Evolutionary conservation across 2,329 filamentous ascomycete species (phyloP).

Genomic region (Mycosphaerella sp.): DNA sequence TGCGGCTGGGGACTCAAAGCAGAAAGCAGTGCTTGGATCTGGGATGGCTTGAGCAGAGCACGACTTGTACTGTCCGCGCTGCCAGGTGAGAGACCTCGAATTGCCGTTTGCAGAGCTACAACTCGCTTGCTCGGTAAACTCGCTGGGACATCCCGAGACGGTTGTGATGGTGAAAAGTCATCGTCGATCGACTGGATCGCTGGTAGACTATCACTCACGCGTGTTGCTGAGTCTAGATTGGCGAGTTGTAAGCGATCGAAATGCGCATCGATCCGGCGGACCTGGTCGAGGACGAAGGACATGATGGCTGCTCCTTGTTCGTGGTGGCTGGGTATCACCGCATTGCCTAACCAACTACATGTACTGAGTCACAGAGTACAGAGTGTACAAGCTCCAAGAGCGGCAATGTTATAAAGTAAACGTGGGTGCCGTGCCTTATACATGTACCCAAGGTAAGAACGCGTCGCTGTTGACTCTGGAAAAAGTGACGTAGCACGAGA

Average conservation of each 20-base stretch:
- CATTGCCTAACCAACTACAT: background rate
- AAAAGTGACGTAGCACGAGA: background rate
- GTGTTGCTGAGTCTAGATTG: conserved; percentile 20
- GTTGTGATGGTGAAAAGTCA: background rate
- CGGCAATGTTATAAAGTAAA: background rate
- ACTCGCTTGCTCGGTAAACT: conserved; percentile 24
- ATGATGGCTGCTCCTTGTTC: conserved; percentile 19
- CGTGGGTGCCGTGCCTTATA: too few relatives aligned
- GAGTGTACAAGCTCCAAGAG: background rate
- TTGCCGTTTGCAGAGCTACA: conserved; percentile 29
- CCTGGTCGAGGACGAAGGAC: conserved; percentile 41
- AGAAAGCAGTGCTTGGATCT: conserved; percentile 11
- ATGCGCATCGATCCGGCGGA: conserved; percentile 52
- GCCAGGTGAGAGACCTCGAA: conserved; percentile 26
- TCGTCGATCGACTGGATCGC: conserved; percentile 5
- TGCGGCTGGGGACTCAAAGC: conserved; percentile 14
- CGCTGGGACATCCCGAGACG: background rate
- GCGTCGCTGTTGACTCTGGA: background rate
- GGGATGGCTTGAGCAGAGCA: conserved; percentile 18
- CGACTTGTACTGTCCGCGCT: conserved; percentile 19
- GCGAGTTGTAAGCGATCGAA: conserved; percentile 53
- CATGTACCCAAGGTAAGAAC: background rate
- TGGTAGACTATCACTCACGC: background rate
- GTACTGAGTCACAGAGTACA: background rate
- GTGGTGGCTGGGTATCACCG: background rate